These are phyloP conservation scores for Microstegium vimineum DNA, from an alignment of 176 grass and related monocot genomes.

Conservation along the genomic window DNA sequence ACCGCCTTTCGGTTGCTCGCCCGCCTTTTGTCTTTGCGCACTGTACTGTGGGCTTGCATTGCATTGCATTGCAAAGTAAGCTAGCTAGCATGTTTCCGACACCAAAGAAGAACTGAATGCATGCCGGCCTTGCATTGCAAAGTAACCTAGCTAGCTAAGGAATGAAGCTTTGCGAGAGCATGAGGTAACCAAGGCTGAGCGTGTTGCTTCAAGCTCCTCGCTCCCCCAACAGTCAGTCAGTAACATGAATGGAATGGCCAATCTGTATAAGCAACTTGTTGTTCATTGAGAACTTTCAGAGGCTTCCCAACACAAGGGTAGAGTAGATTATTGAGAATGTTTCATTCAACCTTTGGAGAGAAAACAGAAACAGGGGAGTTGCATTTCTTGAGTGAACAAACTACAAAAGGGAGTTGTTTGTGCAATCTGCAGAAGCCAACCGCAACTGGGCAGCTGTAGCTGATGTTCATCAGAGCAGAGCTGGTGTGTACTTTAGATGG, in stretches of 20 bases:
- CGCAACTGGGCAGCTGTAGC: neutral
- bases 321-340: neutral
- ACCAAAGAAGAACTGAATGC: neutral
- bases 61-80: neutral
- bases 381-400: neutral
- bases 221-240: neutral
- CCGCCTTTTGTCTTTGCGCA: neutral
- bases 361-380: neutral
- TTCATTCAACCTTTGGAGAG: neutral
- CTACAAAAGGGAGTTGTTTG: neutral
- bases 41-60: neutral
- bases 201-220: neutral
- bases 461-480: neutral
- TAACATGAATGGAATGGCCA: neutral
- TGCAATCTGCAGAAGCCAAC: neutral
- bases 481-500: neutral
- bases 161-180: too few species aligned
- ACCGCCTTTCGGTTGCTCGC: slow-evolving; percentile 6
- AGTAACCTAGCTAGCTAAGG: neutral
- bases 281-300: neutral
- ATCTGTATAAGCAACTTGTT: neutral
- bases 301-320: neutral
- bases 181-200: too few species aligned
- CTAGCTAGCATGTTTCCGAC: neutral
- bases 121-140: neutral